Evolutionary conservation across 768 basidiomycete species (phyloP).

Genomic region (Lyophyllum semitale): DNA sequence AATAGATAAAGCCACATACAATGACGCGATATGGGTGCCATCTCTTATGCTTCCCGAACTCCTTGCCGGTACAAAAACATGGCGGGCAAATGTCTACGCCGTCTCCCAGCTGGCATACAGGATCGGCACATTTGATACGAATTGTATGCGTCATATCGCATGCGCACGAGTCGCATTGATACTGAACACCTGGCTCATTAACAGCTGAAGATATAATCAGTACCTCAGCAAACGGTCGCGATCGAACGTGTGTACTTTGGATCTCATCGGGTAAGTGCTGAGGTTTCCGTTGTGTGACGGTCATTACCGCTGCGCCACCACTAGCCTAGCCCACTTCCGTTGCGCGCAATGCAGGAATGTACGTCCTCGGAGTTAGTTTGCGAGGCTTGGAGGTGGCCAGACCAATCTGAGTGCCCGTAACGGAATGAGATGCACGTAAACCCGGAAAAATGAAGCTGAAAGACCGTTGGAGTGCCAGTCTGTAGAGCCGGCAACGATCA

Average conservation of each 20-base stretch:
- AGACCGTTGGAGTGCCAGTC: neutral
- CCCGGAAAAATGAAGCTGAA: neutral
- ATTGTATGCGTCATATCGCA: slow-evolving; percentile 95
- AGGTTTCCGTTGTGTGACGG: slow-evolving; percentile 67
- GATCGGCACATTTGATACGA: slow-evolving; percentile 93
- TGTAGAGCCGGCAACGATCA: neutral
- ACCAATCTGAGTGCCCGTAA: slow-evolving; percentile 5
- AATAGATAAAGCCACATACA: slow-evolving; percentile 43
- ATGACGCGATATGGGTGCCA: slow-evolving; percentile 92
- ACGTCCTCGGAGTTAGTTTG: slow-evolving; percentile 1
- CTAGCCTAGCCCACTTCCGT: neutral
- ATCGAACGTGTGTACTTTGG: slow-evolving; percentile 45
- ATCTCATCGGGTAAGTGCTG: slow-evolving; percentile 67
- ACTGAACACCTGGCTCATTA: slow-evolving; percentile 81
- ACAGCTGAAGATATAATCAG: slow-evolving; percentile 46
- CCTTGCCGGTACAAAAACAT: slow-evolving; percentile 92
- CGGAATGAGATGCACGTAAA: neutral
- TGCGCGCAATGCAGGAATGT: neutral
- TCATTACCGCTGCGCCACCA: slow-evolving; percentile 39
- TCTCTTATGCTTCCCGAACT: slow-evolving; percentile 82
- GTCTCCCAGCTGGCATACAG: slow-evolving; percentile 58
- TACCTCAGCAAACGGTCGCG: neutral
- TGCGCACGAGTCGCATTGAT: slow-evolving; percentile 81
- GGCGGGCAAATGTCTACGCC: slow-evolving; percentile 92
- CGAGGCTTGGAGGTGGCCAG: neutral